Evolutionary conservation across 345 rosid genomes (phyloP).

Genomic region (Stellera chamaejasme): DNA sequence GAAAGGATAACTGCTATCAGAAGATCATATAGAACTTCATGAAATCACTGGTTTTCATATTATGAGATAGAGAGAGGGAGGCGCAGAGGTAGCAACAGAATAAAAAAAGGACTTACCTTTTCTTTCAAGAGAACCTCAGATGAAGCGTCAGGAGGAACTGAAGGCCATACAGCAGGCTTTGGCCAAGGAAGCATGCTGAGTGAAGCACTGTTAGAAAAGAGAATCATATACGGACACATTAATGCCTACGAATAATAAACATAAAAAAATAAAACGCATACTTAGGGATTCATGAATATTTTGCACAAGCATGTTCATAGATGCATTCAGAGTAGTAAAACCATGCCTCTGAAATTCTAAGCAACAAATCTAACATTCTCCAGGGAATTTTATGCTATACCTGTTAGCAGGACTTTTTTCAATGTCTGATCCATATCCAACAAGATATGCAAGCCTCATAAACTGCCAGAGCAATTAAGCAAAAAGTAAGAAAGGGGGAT

Average conservation of each 20-base stretch:
- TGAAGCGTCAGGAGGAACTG: constrained; percentile 73
- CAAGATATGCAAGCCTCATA: constrained; percentile 88
- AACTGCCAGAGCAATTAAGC: constrained; percentile 50
- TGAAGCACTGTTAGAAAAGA: constrained; percentile 65
- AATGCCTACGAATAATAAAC: no score
- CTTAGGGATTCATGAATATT: no score
- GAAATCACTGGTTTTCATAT: neutral
- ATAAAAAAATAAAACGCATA: no score
- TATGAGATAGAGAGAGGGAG: neutral
- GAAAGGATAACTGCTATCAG: neutral
- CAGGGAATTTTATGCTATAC: constrained; percentile 22
- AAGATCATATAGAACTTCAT: neutral
- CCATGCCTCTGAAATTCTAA: no score
- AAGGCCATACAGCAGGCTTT: constrained; percentile 93
- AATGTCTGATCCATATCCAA: constrained; percentile 81
- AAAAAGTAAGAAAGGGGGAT: constrained; percentile 1
- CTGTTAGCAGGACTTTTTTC: constrained; percentile 97
- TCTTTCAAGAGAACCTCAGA: constrained; percentile 85
- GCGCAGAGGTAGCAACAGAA: neutral
- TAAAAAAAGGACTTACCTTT: constrained; percentile 49
- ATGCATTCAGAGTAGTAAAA: no score
- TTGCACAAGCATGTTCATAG: no score
- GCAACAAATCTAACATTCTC: neutral
- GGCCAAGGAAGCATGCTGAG: constrained; percentile 99
- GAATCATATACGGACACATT: no score